Conservation (phyloP, 345 rosid species). For the Theobroma cacao region DNA sequence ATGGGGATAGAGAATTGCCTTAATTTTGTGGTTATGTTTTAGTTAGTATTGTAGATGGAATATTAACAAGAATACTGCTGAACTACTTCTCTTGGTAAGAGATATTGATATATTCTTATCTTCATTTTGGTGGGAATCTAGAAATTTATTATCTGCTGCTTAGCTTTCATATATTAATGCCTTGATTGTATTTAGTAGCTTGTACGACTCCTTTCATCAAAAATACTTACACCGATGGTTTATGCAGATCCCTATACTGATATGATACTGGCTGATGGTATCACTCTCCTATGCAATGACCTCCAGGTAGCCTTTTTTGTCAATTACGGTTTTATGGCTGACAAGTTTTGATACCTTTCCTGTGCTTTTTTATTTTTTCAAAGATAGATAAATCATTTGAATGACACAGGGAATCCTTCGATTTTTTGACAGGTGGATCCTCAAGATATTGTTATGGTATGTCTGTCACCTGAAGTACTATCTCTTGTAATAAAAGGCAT, state of each 20-base stretch:
- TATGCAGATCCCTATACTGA: slow-evolving; percentile 61
- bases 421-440: slow-evolving; percentile 82
- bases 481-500: not conserved
- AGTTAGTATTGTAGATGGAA: not conserved
- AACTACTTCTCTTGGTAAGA: not conserved
- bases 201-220: not conserved
- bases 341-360: not conserved
- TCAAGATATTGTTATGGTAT: slow-evolving; percentile 96
- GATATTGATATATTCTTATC: not conserved
- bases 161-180: not conserved
- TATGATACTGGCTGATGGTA: slow-evolving; percentile 73
- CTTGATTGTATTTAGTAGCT: not conserved
- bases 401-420: slow-evolving; percentile 6
- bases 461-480: slow-evolving; percentile 17
- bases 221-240: not conserved
- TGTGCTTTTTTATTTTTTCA: slow-evolving; percentile 16
- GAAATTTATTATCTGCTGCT: not conserved
- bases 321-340: not conserved
- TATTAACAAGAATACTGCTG: not conserved
- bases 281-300: slow-evolving; percentile 74
- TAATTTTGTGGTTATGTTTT: not conserved
- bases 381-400: not conserved
- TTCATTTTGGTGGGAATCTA: not conserved
- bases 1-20: not conserved
- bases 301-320: slow-evolving; percentile 47